These are phyloP conservation scores for Fusarium sp. DNA, from an alignment of 2,329 filamentous ascomycete species.

Conservation along the genomic window DNA sequence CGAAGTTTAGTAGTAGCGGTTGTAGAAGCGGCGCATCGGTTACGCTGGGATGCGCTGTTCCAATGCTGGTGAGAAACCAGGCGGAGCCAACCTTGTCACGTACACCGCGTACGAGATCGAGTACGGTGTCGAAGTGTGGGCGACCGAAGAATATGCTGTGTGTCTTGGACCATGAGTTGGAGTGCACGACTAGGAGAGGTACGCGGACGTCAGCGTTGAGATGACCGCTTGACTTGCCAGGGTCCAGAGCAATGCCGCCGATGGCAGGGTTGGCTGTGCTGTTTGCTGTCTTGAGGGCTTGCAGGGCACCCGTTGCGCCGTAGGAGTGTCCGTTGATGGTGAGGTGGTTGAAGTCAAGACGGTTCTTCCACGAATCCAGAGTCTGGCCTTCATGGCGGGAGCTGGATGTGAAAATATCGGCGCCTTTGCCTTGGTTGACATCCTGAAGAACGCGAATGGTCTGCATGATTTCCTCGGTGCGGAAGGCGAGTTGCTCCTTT, in stretches of 20 bases:
- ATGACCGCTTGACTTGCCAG: constrained; percentile 73
- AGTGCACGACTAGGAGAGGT: constrained; percentile 73
- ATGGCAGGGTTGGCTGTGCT: constrained; percentile 56
- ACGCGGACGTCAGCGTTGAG: constrained; percentile 71
- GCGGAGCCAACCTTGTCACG: constrained; percentile 59
- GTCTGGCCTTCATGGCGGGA: constrained; percentile 61
- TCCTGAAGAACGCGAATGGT: constrained; percentile 57
- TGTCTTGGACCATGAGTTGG: constrained; percentile 73
- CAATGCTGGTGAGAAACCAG: constrained; percentile 69
- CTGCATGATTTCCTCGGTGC: constrained; percentile 64
- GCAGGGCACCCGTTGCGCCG: constrained; percentile 73
- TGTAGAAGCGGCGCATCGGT: constrained; percentile 76
- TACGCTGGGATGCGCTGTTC: constrained; percentile 72
- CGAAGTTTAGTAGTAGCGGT: constrained; percentile 70
- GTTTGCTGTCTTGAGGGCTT: constrained; percentile 65
- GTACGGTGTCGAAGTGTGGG: constrained; percentile 74
- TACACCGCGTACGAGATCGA: constrained; percentile 64
- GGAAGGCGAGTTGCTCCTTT: constrained; percentile 62
- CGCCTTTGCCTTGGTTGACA: constrained; percentile 58
- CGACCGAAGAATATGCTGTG: constrained; percentile 71
- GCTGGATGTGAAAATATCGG: constrained; percentile 56
- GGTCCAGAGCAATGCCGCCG: constrained; percentile 73
- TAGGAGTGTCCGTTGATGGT: constrained; percentile 74
- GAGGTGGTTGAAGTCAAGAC: constrained; percentile 67
- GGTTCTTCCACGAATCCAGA: constrained; percentile 64